These are phyloP conservation scores for Aureobasidium namibiae DNA, from an alignment of 2,329 filamentous ascomycete genomes.

Conservation along the genomic window DNA sequence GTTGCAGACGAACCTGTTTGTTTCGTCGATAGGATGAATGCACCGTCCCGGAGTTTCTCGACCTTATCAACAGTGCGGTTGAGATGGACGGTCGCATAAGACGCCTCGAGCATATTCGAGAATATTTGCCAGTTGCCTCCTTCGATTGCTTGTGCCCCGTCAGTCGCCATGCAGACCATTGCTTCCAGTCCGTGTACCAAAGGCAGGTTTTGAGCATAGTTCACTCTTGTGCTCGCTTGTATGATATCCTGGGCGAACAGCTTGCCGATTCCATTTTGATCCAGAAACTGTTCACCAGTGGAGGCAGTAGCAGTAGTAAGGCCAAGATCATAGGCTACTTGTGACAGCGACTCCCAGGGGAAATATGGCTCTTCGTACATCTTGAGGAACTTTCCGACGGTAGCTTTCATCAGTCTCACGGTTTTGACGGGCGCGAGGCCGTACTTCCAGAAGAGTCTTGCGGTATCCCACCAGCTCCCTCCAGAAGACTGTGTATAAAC, in stretches of 20 bases:
- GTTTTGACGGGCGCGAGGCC: slow-evolving; percentile 69
- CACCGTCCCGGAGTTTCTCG: not conserved
- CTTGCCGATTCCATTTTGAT: slow-evolving; percentile 56
- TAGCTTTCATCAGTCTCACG: slow-evolving; percentile 61
- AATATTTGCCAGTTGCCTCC: slow-evolving; percentile 97
- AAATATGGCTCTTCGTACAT: slow-evolving; percentile 78
- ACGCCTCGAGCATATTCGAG: slow-evolving; percentile 62
- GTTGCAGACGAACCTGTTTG: not conserved
- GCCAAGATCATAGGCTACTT: slow-evolving; percentile 58
- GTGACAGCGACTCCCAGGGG: slow-evolving; percentile 70
- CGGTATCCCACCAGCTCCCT: slow-evolving; percentile 68
- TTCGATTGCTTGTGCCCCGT: slow-evolving; percentile 67
- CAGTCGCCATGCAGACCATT: slow-evolving; percentile 85
- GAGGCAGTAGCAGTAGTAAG: slow-evolving; percentile 57
- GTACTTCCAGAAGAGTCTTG: slow-evolving; percentile 77
- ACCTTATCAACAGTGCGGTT: slow-evolving; percentile 56
- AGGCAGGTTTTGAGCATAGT: slow-evolving; percentile 86
- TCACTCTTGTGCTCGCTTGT: slow-evolving; percentile 84
- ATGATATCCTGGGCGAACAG: slow-evolving; percentile 72
- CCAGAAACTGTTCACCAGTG: slow-evolving; percentile 67
- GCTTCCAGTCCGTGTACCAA: slow-evolving; percentile 82
- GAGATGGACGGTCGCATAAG: slow-evolving; percentile 52
- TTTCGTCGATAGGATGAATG: slow-evolving; percentile 11
- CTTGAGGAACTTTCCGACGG: slow-evolving; percentile 63
- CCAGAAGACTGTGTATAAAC: slow-evolving; percentile 59